Percentiles rank a stretch among this genome's conserved stretches.
phyloP scores from a whole-genome alignment of 768 basidiomycete genomes.

The Boletus tylopilopsis region DNA sequence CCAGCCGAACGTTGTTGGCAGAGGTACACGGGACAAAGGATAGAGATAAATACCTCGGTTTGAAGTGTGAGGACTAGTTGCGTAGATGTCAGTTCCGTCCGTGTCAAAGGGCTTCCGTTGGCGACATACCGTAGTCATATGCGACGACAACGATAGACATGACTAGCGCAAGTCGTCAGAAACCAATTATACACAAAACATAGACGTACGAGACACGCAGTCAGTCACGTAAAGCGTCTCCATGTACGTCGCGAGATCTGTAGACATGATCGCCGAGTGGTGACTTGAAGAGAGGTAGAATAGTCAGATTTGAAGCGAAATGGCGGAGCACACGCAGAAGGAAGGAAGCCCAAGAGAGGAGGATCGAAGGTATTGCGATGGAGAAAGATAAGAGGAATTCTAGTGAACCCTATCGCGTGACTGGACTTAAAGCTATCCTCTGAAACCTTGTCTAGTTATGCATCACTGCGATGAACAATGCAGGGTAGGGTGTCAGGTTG shows the following conservation, averaged over 20 bases:
- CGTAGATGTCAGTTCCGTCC: neutral
- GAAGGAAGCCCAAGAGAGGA: too few relatives aligned
- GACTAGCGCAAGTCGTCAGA: neutral
- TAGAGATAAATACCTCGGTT: constrained; percentile 1
- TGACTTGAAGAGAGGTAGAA: neutral
- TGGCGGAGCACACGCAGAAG: too few relatives aligned
- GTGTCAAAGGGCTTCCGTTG: neutral
- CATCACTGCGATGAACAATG: too few relatives aligned
- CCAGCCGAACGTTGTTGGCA: neutral
- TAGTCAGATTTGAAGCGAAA: too few relatives aligned
- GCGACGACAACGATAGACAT: neutral
- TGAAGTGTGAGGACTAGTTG: constrained; percentile 6
- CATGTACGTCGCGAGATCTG: neutral
- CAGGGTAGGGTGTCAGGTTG: too few relatives aligned
- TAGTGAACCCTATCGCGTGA: too few relatives aligned
- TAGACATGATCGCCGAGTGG: constrained; percentile 1
- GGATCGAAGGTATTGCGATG: too few relatives aligned
- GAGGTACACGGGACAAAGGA: neutral
- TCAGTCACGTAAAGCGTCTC: constrained; percentile 4
- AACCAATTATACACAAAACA: neutral
- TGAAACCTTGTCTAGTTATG: too few relatives aligned
- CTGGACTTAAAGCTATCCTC: too few relatives aligned
- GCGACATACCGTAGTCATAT: constrained; percentile 7
- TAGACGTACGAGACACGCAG: constrained; percentile 2
- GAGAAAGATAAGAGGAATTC: too few relatives aligned